phyloP scores from a whole-genome alignment of 768 basidiomycete genomes.

The Lanmaoa pseudosensibilis region DNA sequence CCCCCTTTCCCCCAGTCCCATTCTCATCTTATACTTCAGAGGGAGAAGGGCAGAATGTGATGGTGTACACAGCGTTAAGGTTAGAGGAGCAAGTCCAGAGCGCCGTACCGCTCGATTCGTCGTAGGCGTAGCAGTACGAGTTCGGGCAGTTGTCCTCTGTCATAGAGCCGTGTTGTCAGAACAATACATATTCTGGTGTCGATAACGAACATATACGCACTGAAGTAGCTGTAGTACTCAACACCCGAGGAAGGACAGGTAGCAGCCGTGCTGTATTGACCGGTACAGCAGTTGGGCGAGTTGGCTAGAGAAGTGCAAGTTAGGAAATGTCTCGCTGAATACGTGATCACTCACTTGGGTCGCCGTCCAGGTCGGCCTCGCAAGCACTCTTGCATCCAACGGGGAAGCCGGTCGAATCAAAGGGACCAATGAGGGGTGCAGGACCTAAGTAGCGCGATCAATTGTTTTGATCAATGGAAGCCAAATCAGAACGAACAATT shows the following conservation, averaged over 20 bases:
- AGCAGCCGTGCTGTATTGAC: slow-evolving; percentile 46
- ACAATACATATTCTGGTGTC: background rate
- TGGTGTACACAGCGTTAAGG: slow-evolving; percentile 41
- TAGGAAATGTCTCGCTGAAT: background rate
- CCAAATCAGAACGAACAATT: slow-evolving; percentile 41
- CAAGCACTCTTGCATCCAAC: slow-evolving; percentile 67
- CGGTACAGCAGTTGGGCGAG: slow-evolving; percentile 67
- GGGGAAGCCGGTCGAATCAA: slow-evolving; percentile 50
- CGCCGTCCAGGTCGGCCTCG: slow-evolving; percentile 36
- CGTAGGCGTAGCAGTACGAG: slow-evolving; percentile 53
- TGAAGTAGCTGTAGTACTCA: slow-evolving; percentile 47
- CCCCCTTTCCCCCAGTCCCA: too few relatives aligned
- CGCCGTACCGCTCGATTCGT: slow-evolving; percentile 46
- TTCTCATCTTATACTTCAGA: background rate
- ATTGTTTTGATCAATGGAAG: background rate
- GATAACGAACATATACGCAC: slow-evolving; percentile 24
- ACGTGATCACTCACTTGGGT: slow-evolving; percentile 27
- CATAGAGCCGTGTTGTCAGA: background rate
- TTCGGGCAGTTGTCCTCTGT: slow-evolving; percentile 45
- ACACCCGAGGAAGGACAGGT: slow-evolving; percentile 57
- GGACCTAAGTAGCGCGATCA: slow-evolving; percentile 41
- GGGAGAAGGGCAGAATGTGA: slow-evolving; percentile 45
- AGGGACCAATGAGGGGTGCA: slow-evolving; percentile 49
- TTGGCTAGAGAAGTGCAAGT: slow-evolving; percentile 38
- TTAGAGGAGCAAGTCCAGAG: slow-evolving; percentile 43